A percentile compares a stretch with the other conserved stretches of the same genome.
phyloP scores from a whole-genome alignment of 2,329 filamentous ascomycete species.

The Fusarium domesticum region DNA sequence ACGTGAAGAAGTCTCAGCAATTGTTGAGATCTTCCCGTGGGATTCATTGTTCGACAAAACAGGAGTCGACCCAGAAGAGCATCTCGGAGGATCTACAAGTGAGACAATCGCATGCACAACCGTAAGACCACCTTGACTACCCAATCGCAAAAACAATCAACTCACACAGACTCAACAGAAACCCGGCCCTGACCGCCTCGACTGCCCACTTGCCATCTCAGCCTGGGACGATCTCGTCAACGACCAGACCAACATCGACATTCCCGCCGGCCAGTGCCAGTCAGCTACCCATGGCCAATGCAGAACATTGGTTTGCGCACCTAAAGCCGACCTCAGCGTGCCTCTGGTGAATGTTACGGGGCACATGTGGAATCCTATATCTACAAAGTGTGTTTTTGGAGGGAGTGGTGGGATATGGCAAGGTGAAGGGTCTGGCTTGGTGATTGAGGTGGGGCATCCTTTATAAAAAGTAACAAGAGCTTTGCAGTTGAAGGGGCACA shows the following conservation, averaged over 20 bases:
- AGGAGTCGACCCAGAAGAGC: slow-evolving; percentile 13
- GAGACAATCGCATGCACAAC: slow-evolving; percentile 17
- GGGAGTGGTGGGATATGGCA: slow-evolving; percentile 23
- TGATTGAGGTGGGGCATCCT: slow-evolving; percentile 18
- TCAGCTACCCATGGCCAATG: slow-evolving; percentile 8
- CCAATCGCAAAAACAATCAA: neutral
- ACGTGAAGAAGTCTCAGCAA: neutral
- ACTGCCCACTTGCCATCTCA: slow-evolving; percentile 19
- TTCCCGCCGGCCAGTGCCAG: slow-evolving; percentile 11
- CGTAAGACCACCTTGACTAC: slow-evolving; percentile 2
- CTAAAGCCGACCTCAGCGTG: slow-evolving; percentile 3
- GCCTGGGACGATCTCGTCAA: slow-evolving; percentile 11
- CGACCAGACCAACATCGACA: slow-evolving; percentile 2
- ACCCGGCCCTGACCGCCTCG: slow-evolving; percentile 16
- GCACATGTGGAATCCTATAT: slow-evolving; percentile 25
- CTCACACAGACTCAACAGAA: slow-evolving; percentile 3
- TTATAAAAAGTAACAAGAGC: neutral
- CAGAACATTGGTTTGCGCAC: slow-evolving; percentile 20
- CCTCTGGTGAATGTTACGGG: slow-evolving; percentile 9
- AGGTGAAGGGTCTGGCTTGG: slow-evolving; percentile 10
- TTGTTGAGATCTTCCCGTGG: slow-evolving; percentile 17
- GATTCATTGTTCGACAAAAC: slow-evolving; percentile 8
- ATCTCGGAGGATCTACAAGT: slow-evolving; percentile 2
- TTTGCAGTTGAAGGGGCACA: too few relatives aligned
- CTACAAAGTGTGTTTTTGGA: slow-evolving; percentile 20